phyloP scores from a whole-genome alignment of 73 alveolate species.

The Paramecium bursaria region DNA sequence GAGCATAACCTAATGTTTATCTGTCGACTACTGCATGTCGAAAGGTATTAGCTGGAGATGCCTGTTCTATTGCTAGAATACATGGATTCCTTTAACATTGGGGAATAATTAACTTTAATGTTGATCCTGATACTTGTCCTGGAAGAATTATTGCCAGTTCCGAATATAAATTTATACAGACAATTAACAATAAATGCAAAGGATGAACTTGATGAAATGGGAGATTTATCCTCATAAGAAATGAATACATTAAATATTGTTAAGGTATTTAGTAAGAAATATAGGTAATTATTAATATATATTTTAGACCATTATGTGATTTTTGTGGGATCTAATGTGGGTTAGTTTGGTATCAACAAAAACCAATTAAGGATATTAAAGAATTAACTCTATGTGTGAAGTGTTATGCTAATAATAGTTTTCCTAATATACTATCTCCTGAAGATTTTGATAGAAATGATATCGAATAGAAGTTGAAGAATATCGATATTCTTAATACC shows the following conservation, averaged over 20 bases:
- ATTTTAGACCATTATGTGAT: constrained; percentile 62
- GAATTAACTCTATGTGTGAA: constrained; percentile 62
- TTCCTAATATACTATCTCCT: constrained; percentile 51
- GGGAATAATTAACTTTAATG: constrained; percentile 97
- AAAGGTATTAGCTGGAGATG: constrained; percentile 98
- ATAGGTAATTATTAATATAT: constrained; percentile 20
- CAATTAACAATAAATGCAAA: constrained; percentile 33
- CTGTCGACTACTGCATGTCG: constrained; percentile 97
- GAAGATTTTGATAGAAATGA: constrained; percentile 58
- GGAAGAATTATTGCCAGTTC: constrained; percentile 74
- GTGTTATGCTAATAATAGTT: constrained; percentile 59
- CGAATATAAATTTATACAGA: constrained; percentile 28
- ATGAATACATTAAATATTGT: constrained; percentile 41
- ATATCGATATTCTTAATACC: neutral
- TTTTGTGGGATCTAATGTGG: constrained; percentile 70
- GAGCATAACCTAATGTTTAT: constrained; percentile 92
- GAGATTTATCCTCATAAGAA: constrained; percentile 51
- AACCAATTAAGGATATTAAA: neutral
- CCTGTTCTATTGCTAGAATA: constrained; percentile 91
- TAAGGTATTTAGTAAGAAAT: constrained; percentile 51
- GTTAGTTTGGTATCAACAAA: constrained; percentile 59
- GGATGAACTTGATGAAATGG: constrained; percentile 54
- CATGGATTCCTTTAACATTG: constrained; percentile 96
- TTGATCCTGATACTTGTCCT: constrained; percentile 97
- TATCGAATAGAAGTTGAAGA: constrained; percentile 7